Conservation (phyloP, 495 filamentous ascomycete genomes). For the Daldinia concentrica region DNA sequence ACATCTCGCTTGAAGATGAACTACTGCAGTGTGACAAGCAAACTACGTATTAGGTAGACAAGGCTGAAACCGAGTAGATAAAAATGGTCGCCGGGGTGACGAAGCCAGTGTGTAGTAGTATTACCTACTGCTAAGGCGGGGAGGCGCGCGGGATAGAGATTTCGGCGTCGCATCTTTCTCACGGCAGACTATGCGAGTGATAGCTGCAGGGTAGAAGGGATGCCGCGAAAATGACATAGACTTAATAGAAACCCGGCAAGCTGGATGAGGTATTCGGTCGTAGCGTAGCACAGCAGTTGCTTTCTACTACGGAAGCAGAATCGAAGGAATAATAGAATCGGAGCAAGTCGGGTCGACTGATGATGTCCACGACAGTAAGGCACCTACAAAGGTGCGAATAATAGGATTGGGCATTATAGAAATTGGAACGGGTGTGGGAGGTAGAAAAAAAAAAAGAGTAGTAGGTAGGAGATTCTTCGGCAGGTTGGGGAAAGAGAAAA, state of each 20-base stretch:
- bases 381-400: conserved; percentile 25
- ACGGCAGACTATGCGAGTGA: conserved; percentile 26
- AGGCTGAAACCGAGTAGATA: conserved; percentile 31
- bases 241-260: conserved; percentile 36
- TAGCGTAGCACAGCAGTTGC: conserved; percentile 34
- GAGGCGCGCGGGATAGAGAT: conserved; percentile 31
- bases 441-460: neutral
- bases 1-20: conserved; percentile 39
- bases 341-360: conserved; percentile 37
- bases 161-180: conserved; percentile 25
- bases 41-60: conserved; percentile 38
- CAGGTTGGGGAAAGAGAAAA: conserved; percentile 34
- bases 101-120: conserved; percentile 3
- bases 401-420: conserved; percentile 36
- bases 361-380: conserved; percentile 31
- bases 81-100: conserved; percentile 5
- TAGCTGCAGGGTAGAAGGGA: conserved; percentile 25
- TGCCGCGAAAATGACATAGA: conserved; percentile 16
- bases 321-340: conserved; percentile 36
- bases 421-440: conserved; percentile 22
- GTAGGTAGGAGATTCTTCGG: conserved; percentile 35
- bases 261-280: conserved; percentile 34
- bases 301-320: conserved; percentile 24
- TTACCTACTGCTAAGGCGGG: conserved; percentile 15
- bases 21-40: conserved; percentile 43